These are phyloP conservation scores for Filobasidium floriforme DNA, from an alignment of 768 basidiomycete genomes.

Conservation along the genomic window DNA sequence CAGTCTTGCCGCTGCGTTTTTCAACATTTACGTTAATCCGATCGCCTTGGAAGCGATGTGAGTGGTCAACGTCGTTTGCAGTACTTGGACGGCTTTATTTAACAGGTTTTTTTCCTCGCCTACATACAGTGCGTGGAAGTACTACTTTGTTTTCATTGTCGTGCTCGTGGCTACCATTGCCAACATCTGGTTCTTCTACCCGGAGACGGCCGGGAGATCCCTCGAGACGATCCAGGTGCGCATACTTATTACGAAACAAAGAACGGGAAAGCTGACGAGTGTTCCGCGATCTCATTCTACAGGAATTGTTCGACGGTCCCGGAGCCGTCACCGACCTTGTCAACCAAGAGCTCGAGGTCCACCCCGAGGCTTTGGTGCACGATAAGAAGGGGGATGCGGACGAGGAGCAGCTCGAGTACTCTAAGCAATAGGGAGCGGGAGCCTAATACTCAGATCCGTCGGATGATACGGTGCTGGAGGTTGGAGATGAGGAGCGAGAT, in stretches of 20 bases:
- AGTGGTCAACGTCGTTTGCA: background rate
- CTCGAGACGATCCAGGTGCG: no score
- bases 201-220: background rate
- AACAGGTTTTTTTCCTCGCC: background rate
- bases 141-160: constrained; percentile 38
- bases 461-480: no score
- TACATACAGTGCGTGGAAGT: constrained; percentile 57
- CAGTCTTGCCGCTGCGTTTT: background rate
- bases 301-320: constrained; percentile 8
- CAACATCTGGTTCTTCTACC: constrained; percentile 17
- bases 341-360: background rate
- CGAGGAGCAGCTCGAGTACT: background rate
- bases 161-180: background rate
- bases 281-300: background rate
- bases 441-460: no score
- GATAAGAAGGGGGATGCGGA: background rate
- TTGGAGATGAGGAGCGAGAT: no score
- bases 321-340: background rate
- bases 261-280: no score
- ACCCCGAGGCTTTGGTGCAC: background rate
- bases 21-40: constrained; percentile 78
- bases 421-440: background rate
- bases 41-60: constrained; percentile 57
- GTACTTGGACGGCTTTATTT: background rate
- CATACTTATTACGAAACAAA: no score